Conservation (phyloP, 345 rosid genomes). For the Populus simonii region DNA sequence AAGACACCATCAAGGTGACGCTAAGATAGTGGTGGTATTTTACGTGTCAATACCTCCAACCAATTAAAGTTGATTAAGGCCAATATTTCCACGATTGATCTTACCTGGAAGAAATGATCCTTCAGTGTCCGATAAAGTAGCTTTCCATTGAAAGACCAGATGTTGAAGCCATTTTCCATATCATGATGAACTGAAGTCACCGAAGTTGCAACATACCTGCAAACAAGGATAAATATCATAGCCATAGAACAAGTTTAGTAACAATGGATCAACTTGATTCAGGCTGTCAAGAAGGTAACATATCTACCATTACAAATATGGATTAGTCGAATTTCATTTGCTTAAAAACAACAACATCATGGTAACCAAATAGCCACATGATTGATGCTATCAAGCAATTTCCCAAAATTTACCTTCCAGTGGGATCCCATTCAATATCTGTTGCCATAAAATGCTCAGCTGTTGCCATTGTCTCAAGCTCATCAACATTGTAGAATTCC, state of each 20-base stretch:
- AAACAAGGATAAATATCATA: slow-evolving; percentile 7
- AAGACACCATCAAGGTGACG: neutral
- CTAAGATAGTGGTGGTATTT: neutral
- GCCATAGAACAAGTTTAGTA: too few species aligned
- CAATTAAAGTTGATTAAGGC: neutral
- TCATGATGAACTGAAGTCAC: slow-evolving; percentile 89
- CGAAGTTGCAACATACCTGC: slow-evolving; percentile 77
- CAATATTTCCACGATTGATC: neutral
- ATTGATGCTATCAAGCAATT: neutral
- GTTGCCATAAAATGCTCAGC: slow-evolving; percentile 96
- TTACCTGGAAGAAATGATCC: slow-evolving; percentile 96
- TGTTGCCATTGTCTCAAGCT: slow-evolving; percentile 92
- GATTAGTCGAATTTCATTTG: neutral
- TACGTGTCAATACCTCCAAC: neutral
- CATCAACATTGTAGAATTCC: slow-evolving; percentile 88
- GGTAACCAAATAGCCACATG: neutral
- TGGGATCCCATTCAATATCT: slow-evolving; percentile 97
- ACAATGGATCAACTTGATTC: neutral
- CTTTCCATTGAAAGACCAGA: slow-evolving; percentile 93
- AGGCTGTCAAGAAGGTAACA: neutral
- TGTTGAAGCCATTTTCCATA: slow-evolving; percentile 94
- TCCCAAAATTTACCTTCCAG: slow-evolving; percentile 70
- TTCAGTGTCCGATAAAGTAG: slow-evolving; percentile 67
- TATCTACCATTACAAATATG: neutral
- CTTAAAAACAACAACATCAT: neutral